These are phyloP conservation scores for Gossypium trilobum DNA, from an alignment of 441 rosid genomes.

Conservation along the genomic window DNA sequence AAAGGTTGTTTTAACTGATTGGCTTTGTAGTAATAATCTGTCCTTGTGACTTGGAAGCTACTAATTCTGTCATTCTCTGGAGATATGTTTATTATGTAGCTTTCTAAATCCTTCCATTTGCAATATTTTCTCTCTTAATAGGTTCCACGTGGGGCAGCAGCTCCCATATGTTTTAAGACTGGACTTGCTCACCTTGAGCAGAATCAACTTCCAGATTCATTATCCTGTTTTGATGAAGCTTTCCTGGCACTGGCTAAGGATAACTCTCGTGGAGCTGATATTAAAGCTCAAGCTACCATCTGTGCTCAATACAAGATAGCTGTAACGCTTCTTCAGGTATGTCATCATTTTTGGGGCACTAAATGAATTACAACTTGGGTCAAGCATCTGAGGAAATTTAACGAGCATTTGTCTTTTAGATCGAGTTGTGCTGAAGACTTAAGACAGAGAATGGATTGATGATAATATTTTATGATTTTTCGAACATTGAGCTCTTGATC, in stretches of 20 bases:
- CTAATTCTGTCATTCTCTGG: not conserved
- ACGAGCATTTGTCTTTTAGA: constrained; percentile 1
- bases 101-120: not conserved
- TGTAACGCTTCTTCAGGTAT: constrained; percentile 82
- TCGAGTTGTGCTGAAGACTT: not conserved
- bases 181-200: constrained; percentile 97
- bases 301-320: constrained; percentile 98
- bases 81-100: not conserved
- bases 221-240: constrained; percentile 93
- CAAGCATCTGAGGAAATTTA: not conserved
- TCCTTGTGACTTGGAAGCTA: not conserved
- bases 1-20: not conserved
- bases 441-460: not conserved
- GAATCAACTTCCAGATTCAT: constrained; percentile 94
- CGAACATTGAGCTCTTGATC: not conserved
- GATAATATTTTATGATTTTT: not conserved
- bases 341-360: not conserved
- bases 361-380: constrained; percentile 2
- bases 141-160: constrained; percentile 97
- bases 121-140: constrained; percentile 23
- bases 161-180: constrained; percentile 80
- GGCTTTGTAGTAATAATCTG: constrained; percentile 1
- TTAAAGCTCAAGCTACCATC: constrained; percentile 94
- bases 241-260: constrained; percentile 96
- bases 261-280: constrained; percentile 87